Evolutionary conservation across 2,329 filamentous ascomycete species (phyloP).

Genomic region (Plenodomus biglobosus): DNA sequence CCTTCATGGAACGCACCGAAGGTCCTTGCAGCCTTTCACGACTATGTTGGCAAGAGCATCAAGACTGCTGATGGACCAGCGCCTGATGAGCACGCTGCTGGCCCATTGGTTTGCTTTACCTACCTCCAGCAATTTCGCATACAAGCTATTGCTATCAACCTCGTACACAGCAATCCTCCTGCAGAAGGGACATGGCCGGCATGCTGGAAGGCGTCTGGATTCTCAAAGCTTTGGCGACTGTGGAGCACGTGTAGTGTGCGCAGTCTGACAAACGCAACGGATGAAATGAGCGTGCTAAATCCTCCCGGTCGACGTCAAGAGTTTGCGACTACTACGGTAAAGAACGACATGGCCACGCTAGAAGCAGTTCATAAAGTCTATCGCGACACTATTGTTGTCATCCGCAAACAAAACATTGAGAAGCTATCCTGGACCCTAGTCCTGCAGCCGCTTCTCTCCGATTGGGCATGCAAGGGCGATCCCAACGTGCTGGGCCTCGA

Average conservation of each 20-base stretch:
- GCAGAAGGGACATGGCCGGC: slow-evolving; percentile 32
- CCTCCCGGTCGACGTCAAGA: slow-evolving; percentile 25
- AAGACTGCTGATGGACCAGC: slow-evolving; percentile 5
- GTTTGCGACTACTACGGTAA: slow-evolving; percentile 42
- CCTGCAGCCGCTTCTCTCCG: slow-evolving; percentile 20
- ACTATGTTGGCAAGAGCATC: slow-evolving; percentile 9
- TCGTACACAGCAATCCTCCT: slow-evolving; percentile 46
- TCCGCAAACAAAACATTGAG: slow-evolving; percentile 27
- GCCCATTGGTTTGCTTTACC: slow-evolving; percentile 58
- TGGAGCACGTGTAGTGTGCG: slow-evolving; percentile 42
- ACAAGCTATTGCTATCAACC: slow-evolving; percentile 49
- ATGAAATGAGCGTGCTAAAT: slow-evolving; percentile 34
- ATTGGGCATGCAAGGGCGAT: slow-evolving; percentile 19
- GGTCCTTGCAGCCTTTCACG: slow-evolving; percentile 11
- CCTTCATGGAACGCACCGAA: slow-evolving; percentile 10
- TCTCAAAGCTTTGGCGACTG: slow-evolving; percentile 35
- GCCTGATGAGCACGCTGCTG: slow-evolving; percentile 47
- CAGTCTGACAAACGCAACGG: slow-evolving; percentile 36
- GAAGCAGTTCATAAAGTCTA: slow-evolving; percentile 32
- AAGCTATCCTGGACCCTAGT: slow-evolving; percentile 39
- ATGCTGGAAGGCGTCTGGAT: slow-evolving; percentile 36
- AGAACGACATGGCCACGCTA: slow-evolving; percentile 39
- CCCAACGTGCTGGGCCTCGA: slow-evolving; percentile 16
- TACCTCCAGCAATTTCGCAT: slow-evolving; percentile 61
- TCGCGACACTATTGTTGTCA: slow-evolving; percentile 22